phyloP scores from a whole-genome alignment of 2,329 filamentous ascomycete genomes.

The Triangularia verruculosa region DNA sequence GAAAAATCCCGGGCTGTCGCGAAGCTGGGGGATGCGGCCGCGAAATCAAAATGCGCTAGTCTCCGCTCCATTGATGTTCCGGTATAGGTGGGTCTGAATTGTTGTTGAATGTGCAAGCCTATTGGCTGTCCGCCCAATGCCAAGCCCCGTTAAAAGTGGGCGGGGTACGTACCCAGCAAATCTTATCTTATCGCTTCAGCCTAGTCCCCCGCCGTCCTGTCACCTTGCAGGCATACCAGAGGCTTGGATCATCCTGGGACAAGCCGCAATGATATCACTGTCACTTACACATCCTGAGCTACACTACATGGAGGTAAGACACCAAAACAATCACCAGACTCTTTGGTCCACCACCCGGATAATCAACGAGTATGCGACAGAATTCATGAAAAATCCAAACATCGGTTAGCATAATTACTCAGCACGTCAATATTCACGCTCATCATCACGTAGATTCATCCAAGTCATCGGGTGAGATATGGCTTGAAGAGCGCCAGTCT shows the following conservation, averaged over 20 bases:
- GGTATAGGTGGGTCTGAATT: neutral
- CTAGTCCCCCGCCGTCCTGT: neutral
- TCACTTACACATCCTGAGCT: neutral
- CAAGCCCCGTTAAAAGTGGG: neutral
- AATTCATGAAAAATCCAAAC: no score
- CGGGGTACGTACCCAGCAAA: neutral
- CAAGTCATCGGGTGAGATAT: no score
- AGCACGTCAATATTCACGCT: no score
- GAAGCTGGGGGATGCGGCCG: constrained; percentile 33
- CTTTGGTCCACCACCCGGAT: neutral
- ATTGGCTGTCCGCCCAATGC: neutral
- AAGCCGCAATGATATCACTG: neutral
- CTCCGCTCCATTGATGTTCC: constrained; percentile 30
- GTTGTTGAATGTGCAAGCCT: neutral
- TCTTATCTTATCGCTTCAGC: constrained; percentile 12
- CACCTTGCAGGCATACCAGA: neutral
- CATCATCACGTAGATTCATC: no score
- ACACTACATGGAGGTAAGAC: no score
- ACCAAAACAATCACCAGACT: no score
- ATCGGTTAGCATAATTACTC: no score
- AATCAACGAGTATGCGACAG: neutral
- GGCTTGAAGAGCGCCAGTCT: no score
- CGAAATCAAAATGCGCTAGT: constrained; percentile 38
- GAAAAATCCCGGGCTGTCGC: constrained; percentile 29
- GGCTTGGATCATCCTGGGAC: neutral